Evolutionary conservation across 108 stramenopile species (phyloP), one percentile per base, ranked within the genome.

Genomic region (Cyclostephanos tholiformis): DNA sequence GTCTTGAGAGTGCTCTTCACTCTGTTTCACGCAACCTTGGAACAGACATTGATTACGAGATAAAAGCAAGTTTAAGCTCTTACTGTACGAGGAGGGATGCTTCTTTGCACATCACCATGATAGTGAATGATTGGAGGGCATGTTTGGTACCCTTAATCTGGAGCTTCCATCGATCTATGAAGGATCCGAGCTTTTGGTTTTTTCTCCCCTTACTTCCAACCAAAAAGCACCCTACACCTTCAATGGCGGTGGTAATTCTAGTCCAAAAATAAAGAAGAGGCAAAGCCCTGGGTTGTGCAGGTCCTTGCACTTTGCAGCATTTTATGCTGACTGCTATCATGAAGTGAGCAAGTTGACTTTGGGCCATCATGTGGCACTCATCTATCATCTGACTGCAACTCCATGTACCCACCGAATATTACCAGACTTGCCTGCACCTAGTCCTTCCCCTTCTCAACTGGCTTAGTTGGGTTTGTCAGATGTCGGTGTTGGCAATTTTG

Each of bases 61-160:
- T 77, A 11, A 39, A 78, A 25, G 66, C 84, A 35, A n/a, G 71
- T 17, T 51, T 84, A 80, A 84, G 53, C 58, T 80, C 13, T 44
- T 84, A 17, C 59, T 84, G 2, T 84, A 80, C 72, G 79, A 84
- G 52, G 36, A 75, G 48, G 83, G 78, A 38, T 76, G 61, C 51
- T 79, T 74, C 41, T 80, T 76, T 69, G 69, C 67, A 23, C 75
- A 48, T 26, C 75, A 80, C 50, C 69, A 79, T 38, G 83, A 80
- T 38, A 84, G 64, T 43, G 83, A 84, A 51, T 68, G 74, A 11
- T 38, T 49, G n/a, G 58, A 71, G 12, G 79, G 84, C 6, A 84
- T 84, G 79, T 84, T 84, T 70, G 84, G 60, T 10, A 83, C 82
- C 1, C 57, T 84, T 19, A 75, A 80, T 16, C 60, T 84, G 44